Base-by-base conservation (phyloP, 306 rosid genomes). In the Lablab purpureus region DNA sequence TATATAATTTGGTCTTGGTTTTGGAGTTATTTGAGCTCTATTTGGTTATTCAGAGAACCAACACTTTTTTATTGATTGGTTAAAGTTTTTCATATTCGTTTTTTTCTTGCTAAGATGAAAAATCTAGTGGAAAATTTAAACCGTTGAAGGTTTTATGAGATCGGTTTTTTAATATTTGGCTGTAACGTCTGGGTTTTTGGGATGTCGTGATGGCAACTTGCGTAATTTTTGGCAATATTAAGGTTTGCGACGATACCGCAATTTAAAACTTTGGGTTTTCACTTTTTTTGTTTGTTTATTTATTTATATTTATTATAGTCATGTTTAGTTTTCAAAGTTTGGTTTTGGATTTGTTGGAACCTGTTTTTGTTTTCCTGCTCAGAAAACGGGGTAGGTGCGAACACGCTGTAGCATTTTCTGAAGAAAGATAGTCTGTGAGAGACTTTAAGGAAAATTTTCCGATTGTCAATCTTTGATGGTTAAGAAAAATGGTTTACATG, bases 351-450 rank as follows among this genome's bases (percentile, higher is more conserved):
- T 70, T 40, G 21, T 80, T 40, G 9, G 13, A 41, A 13, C 7
- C 3, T 11, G 41, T 47, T 47, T 67, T 45, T 80, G 71, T 41
- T 80, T 10, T 0, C 47, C 47, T n/a, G 23, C 13, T 25, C 6
- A 14, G 82, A 46, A 62, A 68, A 77, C 56, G 8, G 67, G 21
- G 79, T 32, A 67, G 50, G 59, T 63, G 45, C 15, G 30, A 66
- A 50, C 30, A 12, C 2, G 5, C 14, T 25, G 14, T 52, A 3
- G 30, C 17, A 10, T 9, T 14, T 62, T 62, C 22, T 14, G 41
- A 30, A 7, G 34, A 63, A 28, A 28, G 14, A 32, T 3, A 64
- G 7, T 17, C 19, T 36, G 15, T 64, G 15, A 13, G 68, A 34
- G 25, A 28, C 28, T 4, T 46, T 36, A 50, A 22, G 8, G 50